Base-by-base conservation (phyloP, 2,329 filamentous ascomycete species). In the Taxawa tesnikishii region DNA sequence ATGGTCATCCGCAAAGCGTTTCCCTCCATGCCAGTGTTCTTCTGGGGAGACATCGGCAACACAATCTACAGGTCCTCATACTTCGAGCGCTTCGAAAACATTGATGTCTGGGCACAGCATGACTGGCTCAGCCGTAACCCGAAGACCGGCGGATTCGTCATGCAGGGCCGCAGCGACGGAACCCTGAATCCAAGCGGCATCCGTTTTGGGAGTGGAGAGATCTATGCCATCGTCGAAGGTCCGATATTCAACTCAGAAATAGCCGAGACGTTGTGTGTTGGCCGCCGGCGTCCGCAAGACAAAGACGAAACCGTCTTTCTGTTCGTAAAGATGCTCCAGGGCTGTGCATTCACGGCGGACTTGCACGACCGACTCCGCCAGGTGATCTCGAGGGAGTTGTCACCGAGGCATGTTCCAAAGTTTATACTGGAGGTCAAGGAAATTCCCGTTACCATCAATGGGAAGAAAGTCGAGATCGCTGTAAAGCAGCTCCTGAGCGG, bases 101-200 rank as follows among this genome's bases (percentile, higher is more conserved):
- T n/a, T n/a, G n/a, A n/a, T n/a, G 49, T 61, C 13, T 64, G 54
- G 60, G 56, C 59, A 13, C 62, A 66, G 39, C 60, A 63, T 37
- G 63, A 67, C 38, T 63, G 57, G 51, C 50, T 63, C 12, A 58
- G 54, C 31, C 50, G 48, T 25, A 62, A 63, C 27, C 56, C 58
- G 1, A 32, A 33, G 5, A 66, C 62, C 0, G 47, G 53, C 2
- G 61, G 62, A 1, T 48, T 56, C 16, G 42, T 55, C 10, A 60
- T 65, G 38, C 59, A 61, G 33, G 62, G 62, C 4, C 44, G 63
- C 35, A 60, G 55, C 34, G 63, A 66, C 37, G 60, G 60, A 5
- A 60, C 64, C 2, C 46, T 67, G 13, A 66, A 66, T 38, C 62
- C 62, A 2, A 56, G 54, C 9, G 62, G 63, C 5, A 59, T 67